Base-by-base conservation (phyloP, 331 rosid genomes). In the Quercus tomentella region DNA sequence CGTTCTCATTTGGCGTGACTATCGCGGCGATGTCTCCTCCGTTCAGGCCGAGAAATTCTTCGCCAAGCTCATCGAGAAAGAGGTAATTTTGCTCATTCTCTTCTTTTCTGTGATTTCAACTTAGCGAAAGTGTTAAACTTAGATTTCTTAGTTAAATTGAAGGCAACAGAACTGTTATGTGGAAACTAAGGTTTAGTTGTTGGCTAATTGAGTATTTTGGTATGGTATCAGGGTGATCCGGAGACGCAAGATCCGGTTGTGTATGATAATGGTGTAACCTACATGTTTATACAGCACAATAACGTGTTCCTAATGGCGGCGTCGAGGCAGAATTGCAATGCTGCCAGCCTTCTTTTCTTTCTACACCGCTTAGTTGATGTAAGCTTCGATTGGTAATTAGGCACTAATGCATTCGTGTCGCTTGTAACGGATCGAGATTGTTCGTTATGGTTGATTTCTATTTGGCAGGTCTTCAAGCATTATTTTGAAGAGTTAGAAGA, bases 1-100 rank as follows among this genome's bases (percentile, higher is more conserved):
- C 86, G 94, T 95, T 80, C 95, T 95, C 82, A 90, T 95, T 82
- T 95, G 96, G 96, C 98, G 99, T 72, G 98, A 95, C 77, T 95
- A 91, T 80, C 98, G 99, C 18, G 99, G 99, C 80, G 99, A 95
- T 79, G 99, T 95, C 85, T 81, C 99, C 28, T 88, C 99, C 62
- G 85, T 82, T 67, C 97, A 93, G 79, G 98, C 99, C 74, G 99
- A 95, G 85, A 94, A 94, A 77, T 95, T 95, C 92, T 95, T 95
- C 91, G 87, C 97, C 85, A 95, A 95, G 90, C 94, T 93, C 90
- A 93, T 95, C 79, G 99, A 96, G 78, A 91, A 90, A 87, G 98
- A 93, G 96, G 97, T 96, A 41, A 41, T 41, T 41, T 41, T 81
- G 80, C 5, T 54, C 72, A 30, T 67, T 49, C 16, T 43, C 6